A percentile compares a stretch with the other conserved stretches of the same genome.
Evolutionary conservation across 1,284 basidiomycete genomes (phyloP).

Genomic region (Clitocybe nebularis): DNA sequence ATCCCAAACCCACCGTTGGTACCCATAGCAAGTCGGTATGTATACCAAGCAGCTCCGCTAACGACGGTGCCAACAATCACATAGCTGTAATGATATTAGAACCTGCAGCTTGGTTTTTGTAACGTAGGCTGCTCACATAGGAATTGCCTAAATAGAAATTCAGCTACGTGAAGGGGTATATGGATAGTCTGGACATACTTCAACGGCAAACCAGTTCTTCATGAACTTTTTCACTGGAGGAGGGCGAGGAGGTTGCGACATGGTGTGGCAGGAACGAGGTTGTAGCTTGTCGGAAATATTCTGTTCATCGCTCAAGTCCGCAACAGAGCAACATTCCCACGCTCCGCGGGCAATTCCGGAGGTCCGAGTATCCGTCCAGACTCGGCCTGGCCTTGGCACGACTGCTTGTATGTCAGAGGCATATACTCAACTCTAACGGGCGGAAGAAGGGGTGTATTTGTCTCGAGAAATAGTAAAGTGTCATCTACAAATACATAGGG

Average conservation of each 20-base stretch:
- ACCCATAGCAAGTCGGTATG: conserved; percentile 65
- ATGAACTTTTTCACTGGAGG: conserved; percentile 36
- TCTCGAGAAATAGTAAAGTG: too few species aligned
- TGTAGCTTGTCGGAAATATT: conserved; percentile 5
- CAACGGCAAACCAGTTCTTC: conserved; percentile 80
- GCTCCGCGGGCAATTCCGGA: conserved; percentile 25
- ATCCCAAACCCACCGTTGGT: conserved; percentile 52
- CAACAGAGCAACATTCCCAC: conserved; percentile 22
- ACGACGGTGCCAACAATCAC: conserved; percentile 65
- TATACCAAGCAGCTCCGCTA: conserved; percentile 68
- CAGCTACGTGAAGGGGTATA: too few species aligned
- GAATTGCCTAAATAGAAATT: conserved; percentile 57
- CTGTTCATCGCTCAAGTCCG: conserved; percentile 8
- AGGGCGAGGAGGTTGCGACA: conserved; percentile 18
- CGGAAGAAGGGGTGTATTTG: too few species aligned
- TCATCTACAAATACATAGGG: conserved; percentile 22
- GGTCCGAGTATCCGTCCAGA: neutral
- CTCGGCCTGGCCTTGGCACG: neutral
- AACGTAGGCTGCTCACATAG: conserved; percentile 52
- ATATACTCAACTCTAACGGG: too few species aligned
- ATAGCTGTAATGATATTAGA: conserved; percentile 43
- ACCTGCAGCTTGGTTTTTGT: conserved; percentile 1
- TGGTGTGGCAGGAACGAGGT: conserved; percentile 11
- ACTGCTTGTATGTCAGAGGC: neutral
- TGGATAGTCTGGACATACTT: conserved; percentile 43